A percentile compares a stretch with the other conserved stretches of the same genome.
These are phyloP conservation scores for Pugionium dolabratum DNA, from an alignment of 345 rosid genomes.

Conservation along the genomic window DNA sequence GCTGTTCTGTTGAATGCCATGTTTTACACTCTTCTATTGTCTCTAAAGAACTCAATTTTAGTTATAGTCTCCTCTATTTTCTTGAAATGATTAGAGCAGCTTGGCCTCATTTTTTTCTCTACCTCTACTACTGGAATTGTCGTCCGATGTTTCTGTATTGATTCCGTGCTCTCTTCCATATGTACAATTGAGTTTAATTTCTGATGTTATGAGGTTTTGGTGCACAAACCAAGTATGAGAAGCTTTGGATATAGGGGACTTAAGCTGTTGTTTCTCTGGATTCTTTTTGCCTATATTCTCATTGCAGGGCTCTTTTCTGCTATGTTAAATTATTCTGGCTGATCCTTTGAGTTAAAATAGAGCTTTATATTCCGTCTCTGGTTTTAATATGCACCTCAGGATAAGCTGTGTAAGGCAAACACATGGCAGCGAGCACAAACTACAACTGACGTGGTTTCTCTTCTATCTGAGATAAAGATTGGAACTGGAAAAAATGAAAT, in stretches of 20 bases:
- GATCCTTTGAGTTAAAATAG: conserved; percentile 25
- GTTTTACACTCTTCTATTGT: conserved; percentile 22
- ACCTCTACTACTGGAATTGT: conserved; percentile 7
- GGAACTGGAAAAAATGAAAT: conserved; percentile 88
- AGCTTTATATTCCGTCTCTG: conserved; percentile 21
- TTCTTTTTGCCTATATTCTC: conserved; percentile 17
- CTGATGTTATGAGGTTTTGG: conserved; percentile 6
- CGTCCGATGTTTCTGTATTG: conserved; percentile 23
- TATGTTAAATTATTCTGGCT: conserved; percentile 2
- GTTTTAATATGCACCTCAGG: conserved; percentile 51
- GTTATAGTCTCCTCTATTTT: not conserved
- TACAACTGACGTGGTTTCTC: conserved; percentile 88
- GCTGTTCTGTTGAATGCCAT: conserved; percentile 25
- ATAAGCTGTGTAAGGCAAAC: conserved; percentile 96
- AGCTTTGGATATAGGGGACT: conserved; percentile 18
- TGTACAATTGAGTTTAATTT: conserved; percentile 7
- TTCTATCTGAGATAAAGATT: conserved; percentile 90
- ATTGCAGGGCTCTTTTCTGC: conserved; percentile 10
- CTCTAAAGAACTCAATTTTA: not conserved
- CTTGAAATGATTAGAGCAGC: not conserved
- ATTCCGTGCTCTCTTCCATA: conserved; percentile 13
- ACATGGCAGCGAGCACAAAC: conserved; percentile 92
- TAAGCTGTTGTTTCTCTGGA: conserved; percentile 27
- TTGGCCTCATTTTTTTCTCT: not conserved
- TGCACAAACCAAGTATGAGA: conserved; percentile 25